A percentile compares a stretch with the other conserved stretches of the same genome.
phyloP scores from a whole-genome alignment of 106 monocot genomes.

The Phalaenopsis aphrodite region DNA sequence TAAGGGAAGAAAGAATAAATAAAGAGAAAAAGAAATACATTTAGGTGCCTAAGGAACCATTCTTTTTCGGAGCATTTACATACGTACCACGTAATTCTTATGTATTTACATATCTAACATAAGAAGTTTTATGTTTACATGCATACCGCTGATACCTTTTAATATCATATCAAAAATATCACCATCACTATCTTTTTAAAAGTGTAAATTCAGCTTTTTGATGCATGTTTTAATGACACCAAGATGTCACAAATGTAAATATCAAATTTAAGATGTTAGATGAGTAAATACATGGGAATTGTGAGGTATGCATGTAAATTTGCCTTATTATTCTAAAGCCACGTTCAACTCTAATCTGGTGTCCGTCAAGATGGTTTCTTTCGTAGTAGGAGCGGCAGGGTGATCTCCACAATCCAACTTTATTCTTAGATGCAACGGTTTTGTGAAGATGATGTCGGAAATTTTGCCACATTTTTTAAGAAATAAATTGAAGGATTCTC shows the following conservation, averaged over 20 bases:
- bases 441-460: slow-evolving; percentile 39
- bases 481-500: slow-evolving; percentile 32
- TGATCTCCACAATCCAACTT: slow-evolving; percentile 62
- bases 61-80: neutral
- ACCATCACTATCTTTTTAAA: neutral
- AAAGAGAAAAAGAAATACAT: neutral
- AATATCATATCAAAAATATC: no score
- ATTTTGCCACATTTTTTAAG: slow-evolving; percentile 25
- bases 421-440: slow-evolving; percentile 54
- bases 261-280: no score
- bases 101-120: no score
- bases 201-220: no score
- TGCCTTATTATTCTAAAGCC: slow-evolving; percentile 17
- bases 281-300: no score
- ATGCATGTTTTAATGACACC: no score
- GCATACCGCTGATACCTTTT: no score
- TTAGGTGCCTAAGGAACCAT: neutral
- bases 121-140: no score
- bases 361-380: slow-evolving; percentile 52
- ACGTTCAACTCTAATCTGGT: slow-evolving; percentile 43
- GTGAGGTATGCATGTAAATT: no score
- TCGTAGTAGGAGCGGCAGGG: slow-evolving; percentile 28
- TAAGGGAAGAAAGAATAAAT: neutral
- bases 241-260: no score
- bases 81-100: no score